Percentiles rank a stretch among this genome's conserved stretches.
These are phyloP conservation scores for Fusarium sp. DNA, from an alignment of 2,329 filamentous ascomycete genomes.

Conservation along the genomic window DNA sequence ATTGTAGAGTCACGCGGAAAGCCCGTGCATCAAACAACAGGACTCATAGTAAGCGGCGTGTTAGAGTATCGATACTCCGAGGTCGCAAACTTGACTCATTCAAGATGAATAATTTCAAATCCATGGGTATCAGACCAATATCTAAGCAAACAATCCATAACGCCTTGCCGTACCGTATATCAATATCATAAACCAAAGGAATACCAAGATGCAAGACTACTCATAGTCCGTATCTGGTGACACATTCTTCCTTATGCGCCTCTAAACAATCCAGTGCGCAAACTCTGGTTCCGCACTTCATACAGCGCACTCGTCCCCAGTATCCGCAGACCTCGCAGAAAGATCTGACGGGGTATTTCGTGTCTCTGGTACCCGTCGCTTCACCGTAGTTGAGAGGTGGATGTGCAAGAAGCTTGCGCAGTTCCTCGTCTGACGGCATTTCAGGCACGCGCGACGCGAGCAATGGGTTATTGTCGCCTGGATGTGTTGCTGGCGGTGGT, in stretches of 20 bases:
- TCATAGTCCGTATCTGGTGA: constrained; percentile 70
- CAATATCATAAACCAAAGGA: neutral
- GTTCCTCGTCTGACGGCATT: constrained; percentile 68
- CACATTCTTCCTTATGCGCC: constrained; percentile 76
- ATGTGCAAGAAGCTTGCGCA: constrained; percentile 71
- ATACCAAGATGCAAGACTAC: neutral
- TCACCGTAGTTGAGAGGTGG: constrained; percentile 77
- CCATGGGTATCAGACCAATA: constrained; percentile 43
- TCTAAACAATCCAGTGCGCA: constrained; percentile 81
- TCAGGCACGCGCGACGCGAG: constrained; percentile 68
- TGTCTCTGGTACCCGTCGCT: constrained; percentile 62
- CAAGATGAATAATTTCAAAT: constrained; percentile 1
- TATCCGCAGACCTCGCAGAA: constrained; percentile 87
- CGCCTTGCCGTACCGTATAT: constrained; percentile 25
- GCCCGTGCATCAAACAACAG: neutral
- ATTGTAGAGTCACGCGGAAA: neutral
- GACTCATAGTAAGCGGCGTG: neutral
- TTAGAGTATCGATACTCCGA: neutral
- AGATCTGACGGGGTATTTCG: constrained; percentile 66
- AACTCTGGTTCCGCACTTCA: constrained; percentile 81
- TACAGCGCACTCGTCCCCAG: constrained; percentile 80
- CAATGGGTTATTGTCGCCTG: constrained; percentile 66
- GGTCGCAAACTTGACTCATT: constrained; percentile 14
- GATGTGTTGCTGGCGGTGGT: constrained; percentile 54
- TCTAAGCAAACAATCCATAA: constrained; percentile 37